A percentile compares a stretch with the other conserved stretches of the same genome.
These are phyloP conservation scores for Botrytis elliptica DNA, from an alignment of 2,329 filamentous ascomycete genomes.

Conservation along the genomic window DNA sequence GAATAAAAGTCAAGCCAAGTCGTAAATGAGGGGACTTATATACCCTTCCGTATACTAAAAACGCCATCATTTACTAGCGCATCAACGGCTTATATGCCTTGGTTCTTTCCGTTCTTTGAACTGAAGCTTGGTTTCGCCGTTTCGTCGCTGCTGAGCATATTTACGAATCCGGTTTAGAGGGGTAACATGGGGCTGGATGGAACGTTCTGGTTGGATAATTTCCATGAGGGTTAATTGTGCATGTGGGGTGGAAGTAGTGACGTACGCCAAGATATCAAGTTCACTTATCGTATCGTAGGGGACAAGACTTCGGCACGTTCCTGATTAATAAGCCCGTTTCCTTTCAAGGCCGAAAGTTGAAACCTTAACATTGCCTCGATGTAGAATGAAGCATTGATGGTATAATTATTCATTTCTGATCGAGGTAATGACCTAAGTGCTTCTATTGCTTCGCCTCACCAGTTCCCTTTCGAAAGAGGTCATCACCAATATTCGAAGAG, in stretches of 20 bases:
- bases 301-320: not conserved
- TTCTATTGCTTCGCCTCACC: too few relatives aligned
- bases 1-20: not conserved
- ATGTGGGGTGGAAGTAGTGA: not conserved
- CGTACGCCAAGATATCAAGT: not conserved
- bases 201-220: not conserved
- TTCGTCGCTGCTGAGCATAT: not conserved
- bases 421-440: too few relatives aligned
- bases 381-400: too few relatives aligned
- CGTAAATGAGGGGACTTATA: not conserved
- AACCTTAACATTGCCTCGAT: too few relatives aligned
- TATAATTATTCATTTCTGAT: too few relatives aligned
- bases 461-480: too few relatives aligned
- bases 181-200: not conserved
- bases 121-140: not conserved
- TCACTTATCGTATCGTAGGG: too few relatives aligned
- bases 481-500: too few relatives aligned
- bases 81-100: not conserved
- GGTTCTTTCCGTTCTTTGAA: not conserved
- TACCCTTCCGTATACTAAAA: not conserved
- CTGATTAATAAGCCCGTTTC: not conserved
- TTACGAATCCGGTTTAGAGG: not conserved
- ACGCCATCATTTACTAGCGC: not conserved
- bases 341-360: not conserved
- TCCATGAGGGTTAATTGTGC: not conserved